Base-by-base conservation (phyloP, 257 asterid species). In the Primulina tabacum region DNA sequence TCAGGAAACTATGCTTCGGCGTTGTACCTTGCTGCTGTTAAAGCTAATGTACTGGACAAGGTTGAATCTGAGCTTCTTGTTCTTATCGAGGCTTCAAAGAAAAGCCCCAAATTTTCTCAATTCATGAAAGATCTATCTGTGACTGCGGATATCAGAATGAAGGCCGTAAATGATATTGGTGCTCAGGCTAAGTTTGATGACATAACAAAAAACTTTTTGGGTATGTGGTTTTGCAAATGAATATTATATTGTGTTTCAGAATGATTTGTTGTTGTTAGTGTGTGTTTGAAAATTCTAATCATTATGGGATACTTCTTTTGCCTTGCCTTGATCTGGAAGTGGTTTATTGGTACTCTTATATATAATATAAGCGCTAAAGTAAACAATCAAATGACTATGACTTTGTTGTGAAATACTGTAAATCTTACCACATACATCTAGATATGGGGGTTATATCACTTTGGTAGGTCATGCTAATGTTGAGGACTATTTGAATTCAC, bases 1-100 rank as follows among this genome's bases (percentile, higher is more conserved):
- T 85, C 92, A 79, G 97, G 96, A 74, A 91, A 94, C 85, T 94
- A 94, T 82, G 96, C 97, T 60, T 81, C 97, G 0, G 96, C 97
- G 37, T 77, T 94, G 77, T 93, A 93, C 82, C 82, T 90, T 26
- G 81, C 93, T 67, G 88, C 97, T 11, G 97, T 89, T 71, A 94
- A 88, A 81, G 89, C 86, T 52, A 91, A 88, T 65, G 52, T 69
- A 43, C 79, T 94, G 83, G 97, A 94, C 60, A 88, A 85, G 84
- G 99, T 91, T 71, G 96, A 94, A 74, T 71, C 93, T 16, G 97
- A 94, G 87, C 77, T 94, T 70, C 76, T 69, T 75, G 77, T 80
- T 73, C 82, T 94, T 16, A 77, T 91, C 50, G 92, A 78, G 84
- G 96, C 99, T 65, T 67, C 96, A 68, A 87, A 87, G 83, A 81